These are phyloP conservation scores for Acanthamoeba pearcei DNA, from an alignment of 208 protist genomes.

Conservation along the genomic window DNA sequence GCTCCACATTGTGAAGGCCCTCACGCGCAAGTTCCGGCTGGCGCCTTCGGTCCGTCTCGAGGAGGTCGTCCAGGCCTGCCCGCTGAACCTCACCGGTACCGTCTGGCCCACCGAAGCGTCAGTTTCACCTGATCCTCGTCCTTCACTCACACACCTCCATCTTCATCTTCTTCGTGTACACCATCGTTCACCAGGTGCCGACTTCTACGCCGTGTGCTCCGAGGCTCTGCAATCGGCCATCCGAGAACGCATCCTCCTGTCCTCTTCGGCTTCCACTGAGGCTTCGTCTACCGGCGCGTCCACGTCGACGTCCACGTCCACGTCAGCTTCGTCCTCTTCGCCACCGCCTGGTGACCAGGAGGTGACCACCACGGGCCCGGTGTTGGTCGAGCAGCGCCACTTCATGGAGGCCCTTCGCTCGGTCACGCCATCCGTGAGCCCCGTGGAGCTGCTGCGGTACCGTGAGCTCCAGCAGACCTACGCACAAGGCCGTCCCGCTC, in stretches of 20 bases:
- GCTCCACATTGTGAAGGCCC: constrained; percentile 81
- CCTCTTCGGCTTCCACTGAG: neutral
- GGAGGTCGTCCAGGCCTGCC: constrained; percentile 77
- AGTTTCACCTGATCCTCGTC: too few relatives aligned
- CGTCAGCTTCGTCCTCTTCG: neutral
- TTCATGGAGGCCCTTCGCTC: constrained; percentile 82
- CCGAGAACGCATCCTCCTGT: constrained; percentile 75
- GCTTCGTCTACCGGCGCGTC: neutral
- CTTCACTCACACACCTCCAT: too few relatives aligned
- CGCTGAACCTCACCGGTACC: constrained; percentile 74
- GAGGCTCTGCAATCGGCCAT: constrained; percentile 83
- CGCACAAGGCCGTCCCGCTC: neutral
- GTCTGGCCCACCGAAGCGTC: constrained; percentile 13
- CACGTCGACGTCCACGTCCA: neutral
- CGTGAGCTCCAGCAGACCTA: constrained; percentile 62
- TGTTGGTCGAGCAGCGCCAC: constrained; percentile 83
- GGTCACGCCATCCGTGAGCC: constrained; percentile 83
- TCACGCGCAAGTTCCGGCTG: constrained; percentile 86
- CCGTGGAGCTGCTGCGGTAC: constrained; percentile 31
- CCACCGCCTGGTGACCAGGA: neutral
- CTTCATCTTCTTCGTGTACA: too few relatives aligned
- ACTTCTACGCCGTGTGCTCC: constrained; percentile 87
- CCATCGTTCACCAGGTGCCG: constrained; percentile 77
- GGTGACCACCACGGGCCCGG: constrained; percentile 34
- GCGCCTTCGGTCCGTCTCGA: constrained; percentile 74